Base-by-base conservation (phyloP, 2,329 filamentous ascomycete species). In the Leptographium lundbergii region DNA sequence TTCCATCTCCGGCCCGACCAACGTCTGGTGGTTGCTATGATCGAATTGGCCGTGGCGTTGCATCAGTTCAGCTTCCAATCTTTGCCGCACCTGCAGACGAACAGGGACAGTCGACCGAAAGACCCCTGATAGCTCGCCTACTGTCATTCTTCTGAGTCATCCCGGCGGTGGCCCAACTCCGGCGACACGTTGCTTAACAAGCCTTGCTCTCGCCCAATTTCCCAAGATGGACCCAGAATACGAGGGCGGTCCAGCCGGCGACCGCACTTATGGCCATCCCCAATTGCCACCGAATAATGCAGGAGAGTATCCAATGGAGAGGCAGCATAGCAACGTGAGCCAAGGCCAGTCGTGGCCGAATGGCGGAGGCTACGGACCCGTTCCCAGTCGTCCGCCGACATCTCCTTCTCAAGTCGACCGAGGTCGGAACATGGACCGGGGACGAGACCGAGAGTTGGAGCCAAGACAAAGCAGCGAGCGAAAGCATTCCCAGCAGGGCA, bases 391-490 rank as follows among this genome's bases (percentile, higher is more conserved):
- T 36, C 65, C 66, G 9, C 68, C 72, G 45, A 69, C 61, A 24
- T 75, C 74, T 0, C 73, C 73, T 10, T 68, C 71, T 22, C 67
- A 71, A 36, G 72, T 70, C 63, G 67, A 67, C 55, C 65, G 62
- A 17, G 66, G 64, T 19, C 63, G 67, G 22, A 63, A 67, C n/a
- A 69, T 68, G 65, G 66, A 70, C 56, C 60, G 64, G 24, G 66
- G 68, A 27, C 68, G 68, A 64, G 66, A 64, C 6, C 57, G 59
- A 14, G 61, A 61, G 13, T 50, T 58, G 7, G 62, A 64, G 22
- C 60, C 60, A 2, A 73, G 78, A 65, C 76, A 72, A 66, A 84
- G 81, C 70, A 73, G 69, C 64, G 82, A 86, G 70, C 77, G 80
- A 61, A 84, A 79, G n/a, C 60, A 58, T 14, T 64, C 63, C 3